These are phyloP conservation scores for Stramenopiles sp. DNA, from an alignment of 352 stramenopile species.

Conservation along the genomic window DNA sequence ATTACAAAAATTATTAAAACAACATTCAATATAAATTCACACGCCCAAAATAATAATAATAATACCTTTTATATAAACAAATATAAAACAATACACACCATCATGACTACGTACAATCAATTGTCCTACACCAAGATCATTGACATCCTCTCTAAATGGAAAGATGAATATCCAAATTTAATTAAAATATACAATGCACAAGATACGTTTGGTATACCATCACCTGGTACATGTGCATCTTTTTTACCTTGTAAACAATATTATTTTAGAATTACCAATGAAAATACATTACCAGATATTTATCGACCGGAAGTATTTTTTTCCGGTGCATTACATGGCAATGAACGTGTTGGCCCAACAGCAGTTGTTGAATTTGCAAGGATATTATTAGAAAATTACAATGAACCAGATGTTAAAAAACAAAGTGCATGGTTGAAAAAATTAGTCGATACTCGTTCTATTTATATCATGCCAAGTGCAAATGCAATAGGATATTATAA, in stretches of 20 bases:
- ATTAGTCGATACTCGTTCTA: slow-evolving; percentile 23
- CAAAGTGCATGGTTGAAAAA: slow-evolving; percentile 9
- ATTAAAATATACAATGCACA: neutral
- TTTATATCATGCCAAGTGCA: slow-evolving; percentile 63
- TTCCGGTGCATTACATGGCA: slow-evolving; percentile 79
- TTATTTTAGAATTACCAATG: slow-evolving; percentile 59
- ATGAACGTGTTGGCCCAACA: slow-evolving; percentile 75
- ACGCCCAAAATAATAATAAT: too few relatives aligned
- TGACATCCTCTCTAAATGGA: neutral
- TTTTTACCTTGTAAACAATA: slow-evolving; percentile 42
- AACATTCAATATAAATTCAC: too few relatives aligned
- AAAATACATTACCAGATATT: slow-evolving; percentile 43
- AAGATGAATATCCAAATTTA: neutral
- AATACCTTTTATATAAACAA: too few relatives aligned
- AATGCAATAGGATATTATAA: slow-evolving; percentile 80
- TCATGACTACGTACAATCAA: neutral
- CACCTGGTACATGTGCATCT: slow-evolving; percentile 9
- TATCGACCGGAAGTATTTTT: slow-evolving; percentile 78
- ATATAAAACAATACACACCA: too few relatives aligned
- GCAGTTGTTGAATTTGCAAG: slow-evolving; percentile 59
- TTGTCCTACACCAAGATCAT: neutral
- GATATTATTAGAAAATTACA: slow-evolving; percentile 46
- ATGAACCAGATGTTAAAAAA: neutral
- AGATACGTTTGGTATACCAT: neutral
- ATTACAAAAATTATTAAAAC: too few relatives aligned